Conservation (phyloP, 768 basidiomycete species). For the Coprinellus micaceus region DNA sequence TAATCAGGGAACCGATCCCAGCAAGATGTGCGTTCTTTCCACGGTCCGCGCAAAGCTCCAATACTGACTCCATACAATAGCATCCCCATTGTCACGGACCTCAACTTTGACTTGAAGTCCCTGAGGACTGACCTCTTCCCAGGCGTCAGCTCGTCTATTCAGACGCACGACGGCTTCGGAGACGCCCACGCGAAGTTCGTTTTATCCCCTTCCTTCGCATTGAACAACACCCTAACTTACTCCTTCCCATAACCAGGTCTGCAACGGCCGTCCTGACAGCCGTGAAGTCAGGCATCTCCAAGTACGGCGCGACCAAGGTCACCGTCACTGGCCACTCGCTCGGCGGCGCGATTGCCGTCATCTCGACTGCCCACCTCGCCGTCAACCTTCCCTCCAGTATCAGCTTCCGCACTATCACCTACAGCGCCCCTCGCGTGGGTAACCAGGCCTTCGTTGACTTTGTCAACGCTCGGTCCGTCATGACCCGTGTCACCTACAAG, state of each 20-base stretch:
- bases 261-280: slow-evolving; percentile 34
- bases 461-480: slow-evolving; percentile 42
- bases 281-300: slow-evolving; percentile 10
- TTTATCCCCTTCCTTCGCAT: background rate
- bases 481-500: slow-evolving; percentile 39
- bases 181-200: slow-evolving; percentile 39
- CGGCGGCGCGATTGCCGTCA: slow-evolving; percentile 46
- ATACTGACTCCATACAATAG: slow-evolving; percentile 20
- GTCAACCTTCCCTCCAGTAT: slow-evolving; percentile 40
- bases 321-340: slow-evolving; percentile 32
- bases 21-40: slow-evolving; percentile 12
- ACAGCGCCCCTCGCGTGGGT: slow-evolving; percentile 48
- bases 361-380: slow-evolving; percentile 45
- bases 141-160: slow-evolving; percentile 41
- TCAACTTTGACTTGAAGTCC: slow-evolving; percentile 33
- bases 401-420: slow-evolving; percentile 41
- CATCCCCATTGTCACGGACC: slow-evolving; percentile 49
- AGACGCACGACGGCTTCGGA: slow-evolving; percentile 54
- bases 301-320: slow-evolving; percentile 25
- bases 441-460: slow-evolving; percentile 47
- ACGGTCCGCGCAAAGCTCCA: background rate
- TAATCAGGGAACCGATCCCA: slow-evolving; percentile 13
- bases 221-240: background rate
- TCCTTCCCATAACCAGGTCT: slow-evolving; percentile 21
- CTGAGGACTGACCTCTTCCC: slow-evolving; percentile 53